phyloP scores from a whole-genome alignment of 2,329 filamentous ascomycete species.

The Nemania sp. region DNA sequence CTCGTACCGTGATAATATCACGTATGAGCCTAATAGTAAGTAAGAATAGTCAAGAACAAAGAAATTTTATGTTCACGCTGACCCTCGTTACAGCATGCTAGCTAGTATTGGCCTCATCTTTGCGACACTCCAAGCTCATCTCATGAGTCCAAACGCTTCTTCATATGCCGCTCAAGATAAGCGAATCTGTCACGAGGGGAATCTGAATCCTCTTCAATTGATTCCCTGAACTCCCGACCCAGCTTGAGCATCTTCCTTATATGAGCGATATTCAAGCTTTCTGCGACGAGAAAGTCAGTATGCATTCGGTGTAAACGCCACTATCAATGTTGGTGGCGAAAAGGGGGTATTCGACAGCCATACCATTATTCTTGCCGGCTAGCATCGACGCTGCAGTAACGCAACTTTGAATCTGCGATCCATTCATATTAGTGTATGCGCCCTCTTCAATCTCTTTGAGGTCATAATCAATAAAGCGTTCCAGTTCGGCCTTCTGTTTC shows the following conservation, averaged over 20 bases:
- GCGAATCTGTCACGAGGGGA: not conserved
- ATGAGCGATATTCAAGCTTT: not conserved
- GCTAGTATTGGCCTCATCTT: no score
- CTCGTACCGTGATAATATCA: no score
- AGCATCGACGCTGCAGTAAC: conserved; percentile 30
- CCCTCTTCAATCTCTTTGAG: conserved; percentile 1
- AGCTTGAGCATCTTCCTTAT: conserved; percentile 16
- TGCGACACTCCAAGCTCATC: not conserved
- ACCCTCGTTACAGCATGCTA: no score
- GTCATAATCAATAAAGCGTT: conserved; percentile 2
- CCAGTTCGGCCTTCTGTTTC: not conserved
- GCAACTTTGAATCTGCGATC: conserved; percentile 36
- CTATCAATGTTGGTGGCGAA: not conserved
- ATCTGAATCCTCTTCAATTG: not conserved
- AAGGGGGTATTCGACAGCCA: not conserved
- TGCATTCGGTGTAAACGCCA: not conserved
- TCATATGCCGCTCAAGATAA: not conserved
- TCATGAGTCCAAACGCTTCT: not conserved
- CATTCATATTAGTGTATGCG: conserved; percentile 30
- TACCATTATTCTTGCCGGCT: conserved; percentile 26
- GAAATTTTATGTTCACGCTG: no score
- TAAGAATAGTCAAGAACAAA: no score
- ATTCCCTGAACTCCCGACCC: conserved; percentile 17
- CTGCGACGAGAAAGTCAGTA: not conserved
- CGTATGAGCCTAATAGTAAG: no score